Percentiles rank a stretch among this genome's conserved stretches.
These are phyloP conservation scores for Mucor racemosus DNA, from an alignment of 371 early-diverging fungal species.

Conservation along the genomic window DNA sequence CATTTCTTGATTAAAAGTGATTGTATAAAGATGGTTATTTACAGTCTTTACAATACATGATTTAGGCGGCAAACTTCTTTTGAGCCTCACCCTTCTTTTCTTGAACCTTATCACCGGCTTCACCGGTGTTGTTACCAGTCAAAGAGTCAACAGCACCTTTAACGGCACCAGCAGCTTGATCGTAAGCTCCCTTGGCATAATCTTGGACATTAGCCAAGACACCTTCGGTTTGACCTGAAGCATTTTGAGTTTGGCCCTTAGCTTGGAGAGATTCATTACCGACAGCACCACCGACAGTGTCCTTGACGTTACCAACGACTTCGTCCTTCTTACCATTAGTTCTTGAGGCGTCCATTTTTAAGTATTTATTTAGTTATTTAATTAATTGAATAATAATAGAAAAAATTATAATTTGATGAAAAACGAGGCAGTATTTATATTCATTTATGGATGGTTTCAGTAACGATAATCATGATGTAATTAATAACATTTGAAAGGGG, in stretches of 20 bases:
- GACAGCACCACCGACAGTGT: conserved; percentile 41
- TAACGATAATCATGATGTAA: background rate
- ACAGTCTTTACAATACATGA: no score
- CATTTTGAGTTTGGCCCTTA: conserved; percentile 39
- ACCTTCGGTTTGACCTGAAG: conserved; percentile 35
- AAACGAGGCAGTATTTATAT: background rate
- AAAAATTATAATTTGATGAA: background rate
- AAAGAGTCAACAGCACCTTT: conserved; percentile 31
- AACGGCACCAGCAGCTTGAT: conserved; percentile 25
- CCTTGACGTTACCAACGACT: conserved; percentile 45
- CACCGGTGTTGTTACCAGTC: conserved; percentile 25
- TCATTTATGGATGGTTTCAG: background rate
- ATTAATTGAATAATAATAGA: background rate
- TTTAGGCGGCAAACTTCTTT: no score
- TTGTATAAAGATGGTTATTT: no score
- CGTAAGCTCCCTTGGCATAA: background rate
- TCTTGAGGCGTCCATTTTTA: conserved; percentile 17
- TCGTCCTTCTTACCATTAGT: conserved; percentile 38
- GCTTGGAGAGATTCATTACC: conserved; percentile 43
- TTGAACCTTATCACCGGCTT: conserved; percentile 23
- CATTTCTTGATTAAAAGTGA: no score
- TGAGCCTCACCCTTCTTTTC: conserved; percentile 16
- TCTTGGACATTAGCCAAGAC: conserved; percentile 16
- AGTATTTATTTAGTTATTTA: background rate
- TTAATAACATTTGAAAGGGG: background rate